Base-by-base conservation (phyloP, 306 rosid genomes). In the Psophocarpus tetragonolobus region DNA sequence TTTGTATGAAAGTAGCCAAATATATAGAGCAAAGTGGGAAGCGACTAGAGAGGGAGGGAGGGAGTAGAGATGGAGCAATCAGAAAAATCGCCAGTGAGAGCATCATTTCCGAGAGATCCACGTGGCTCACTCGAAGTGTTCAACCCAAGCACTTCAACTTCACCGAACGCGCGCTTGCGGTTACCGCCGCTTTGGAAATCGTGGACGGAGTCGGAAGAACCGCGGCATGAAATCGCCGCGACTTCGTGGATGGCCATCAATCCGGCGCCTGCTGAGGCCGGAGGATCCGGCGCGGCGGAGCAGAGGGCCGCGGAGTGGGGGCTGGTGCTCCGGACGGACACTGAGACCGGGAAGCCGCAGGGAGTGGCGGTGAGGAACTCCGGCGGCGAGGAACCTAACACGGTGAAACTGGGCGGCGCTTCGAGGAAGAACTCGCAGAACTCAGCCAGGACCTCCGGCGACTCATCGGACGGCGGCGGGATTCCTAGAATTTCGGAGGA, bases 251-350 rank as follows among this genome's bases (percentile, higher is more conserved):
- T 95, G 97, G 98, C 97, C 24, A 48, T 85, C 20, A 18, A 67
- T 20, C 42, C 85, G 5, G 62, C 77, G 3, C 23, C 80, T 9
- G 33, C 0, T 2, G 68, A 5, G 69, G 50, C 73, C 3, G 86
- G 58, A 11, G 90, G 82, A 33, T 14, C 70, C n/a, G 89, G 90
- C 2, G 30, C 33, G 13, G 97, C 96, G 0, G 97, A 84, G 18
- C 81, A 85, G 87, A 84, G 98, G 51, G 98, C 98, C 0, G 97
- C 98, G 6, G 98, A 95, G 85, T 95, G 98, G 98, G 98, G 98
- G 0, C 21, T 95, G 68, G 88, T 95, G 3, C 89, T 95, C 60
- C 91, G 81, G 61, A 92, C 97, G 0, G 98, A 95, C 60, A 73
- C 82, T 2, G 92, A 89, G 83, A 95, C 97, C 0, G 98, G 98